phyloP scores from a whole-genome alignment of 805 yeast species.

The Candida tallmaniae region DNA sequence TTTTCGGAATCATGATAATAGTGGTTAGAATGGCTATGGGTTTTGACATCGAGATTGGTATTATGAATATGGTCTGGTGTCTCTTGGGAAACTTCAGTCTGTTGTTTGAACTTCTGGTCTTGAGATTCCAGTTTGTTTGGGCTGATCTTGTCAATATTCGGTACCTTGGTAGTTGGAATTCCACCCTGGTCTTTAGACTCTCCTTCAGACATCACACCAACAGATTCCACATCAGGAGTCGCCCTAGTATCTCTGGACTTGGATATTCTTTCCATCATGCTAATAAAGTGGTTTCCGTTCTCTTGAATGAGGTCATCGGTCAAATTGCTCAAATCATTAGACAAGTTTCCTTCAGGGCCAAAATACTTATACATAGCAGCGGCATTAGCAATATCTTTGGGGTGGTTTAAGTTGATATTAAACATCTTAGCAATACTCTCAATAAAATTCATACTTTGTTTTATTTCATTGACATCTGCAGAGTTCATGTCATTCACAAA shows the following conservation, averaged over 20 bases:
- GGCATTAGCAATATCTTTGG: conserved; percentile 3
- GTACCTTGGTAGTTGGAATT: too few relatives aligned
- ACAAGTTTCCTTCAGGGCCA: conserved; percentile 9
- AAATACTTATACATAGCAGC: conserved; percentile 12
- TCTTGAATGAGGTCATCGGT: conserved; percentile 77
- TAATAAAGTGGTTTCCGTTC: conserved; percentile 73
- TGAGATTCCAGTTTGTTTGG: too few relatives aligned
- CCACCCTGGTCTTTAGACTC: background rate
- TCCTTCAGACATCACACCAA: too few relatives aligned
- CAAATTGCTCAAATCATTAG: conserved; percentile 32
- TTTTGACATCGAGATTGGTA: too few relatives aligned
- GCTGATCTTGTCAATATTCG: too few relatives aligned
- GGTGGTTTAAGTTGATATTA: conserved; percentile 7
- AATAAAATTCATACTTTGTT: conserved; percentile 19
- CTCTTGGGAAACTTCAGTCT: too few relatives aligned
- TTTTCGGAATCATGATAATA: conserved; percentile 4
- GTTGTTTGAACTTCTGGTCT: too few relatives aligned
- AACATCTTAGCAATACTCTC: conserved; percentile 21
- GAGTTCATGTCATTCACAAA: conserved; percentile 22
- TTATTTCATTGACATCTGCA: conserved; percentile 22
- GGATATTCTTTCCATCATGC: conserved; percentile 75
- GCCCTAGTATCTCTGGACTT: conserved; percentile 39
- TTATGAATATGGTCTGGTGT: too few relatives aligned
- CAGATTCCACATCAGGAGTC: too few relatives aligned
- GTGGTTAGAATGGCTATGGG: too few relatives aligned